Conservation (phyloP, 2,329 filamentous ascomycete genomes). For the Rhinocladiella mackenziei region DNA sequence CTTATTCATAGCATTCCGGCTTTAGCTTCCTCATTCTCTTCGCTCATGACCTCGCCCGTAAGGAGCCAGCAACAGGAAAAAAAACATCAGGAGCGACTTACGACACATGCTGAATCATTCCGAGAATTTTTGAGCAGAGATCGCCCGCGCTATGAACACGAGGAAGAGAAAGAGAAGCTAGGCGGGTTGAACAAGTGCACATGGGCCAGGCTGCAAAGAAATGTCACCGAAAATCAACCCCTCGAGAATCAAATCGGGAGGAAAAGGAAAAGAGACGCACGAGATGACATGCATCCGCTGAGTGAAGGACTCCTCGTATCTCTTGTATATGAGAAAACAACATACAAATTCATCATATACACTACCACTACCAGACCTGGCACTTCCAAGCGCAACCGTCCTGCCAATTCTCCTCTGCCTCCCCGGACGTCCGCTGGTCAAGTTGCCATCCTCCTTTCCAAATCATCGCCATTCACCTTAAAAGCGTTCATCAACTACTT, state of each 20-base stretch:
- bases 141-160: constrained; percentile 18
- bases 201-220: constrained; percentile 13
- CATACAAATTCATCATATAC: constrained; percentile 22
- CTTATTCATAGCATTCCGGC: constrained; percentile 10
- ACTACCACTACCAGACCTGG: neutral
- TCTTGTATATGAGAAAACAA: constrained; percentile 22
- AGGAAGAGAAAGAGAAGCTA: constrained; percentile 22
- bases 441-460: constrained; percentile 18
- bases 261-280: constrained; percentile 9
- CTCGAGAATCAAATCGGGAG: neutral
- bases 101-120: constrained; percentile 12
- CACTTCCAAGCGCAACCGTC: constrained; percentile 9
- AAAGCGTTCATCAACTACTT: constrained; percentile 18
- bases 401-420: too few species aligned
- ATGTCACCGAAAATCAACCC: neutral
- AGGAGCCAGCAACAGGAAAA: constrained; percentile 1
- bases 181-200: constrained; percentile 19
- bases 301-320: constrained; percentile 15
- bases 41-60: constrained; percentile 7
- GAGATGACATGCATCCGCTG: too few species aligned
- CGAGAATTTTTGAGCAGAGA: constrained; percentile 9
- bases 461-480: constrained; percentile 10
- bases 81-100: constrained; percentile 8
- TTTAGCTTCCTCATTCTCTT: constrained; percentile 5
- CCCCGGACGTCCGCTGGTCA: too few species aligned